Evolutionary conservation across 441 rosid genomes (phyloP).

Genomic region (Sinapis alba): DNA sequence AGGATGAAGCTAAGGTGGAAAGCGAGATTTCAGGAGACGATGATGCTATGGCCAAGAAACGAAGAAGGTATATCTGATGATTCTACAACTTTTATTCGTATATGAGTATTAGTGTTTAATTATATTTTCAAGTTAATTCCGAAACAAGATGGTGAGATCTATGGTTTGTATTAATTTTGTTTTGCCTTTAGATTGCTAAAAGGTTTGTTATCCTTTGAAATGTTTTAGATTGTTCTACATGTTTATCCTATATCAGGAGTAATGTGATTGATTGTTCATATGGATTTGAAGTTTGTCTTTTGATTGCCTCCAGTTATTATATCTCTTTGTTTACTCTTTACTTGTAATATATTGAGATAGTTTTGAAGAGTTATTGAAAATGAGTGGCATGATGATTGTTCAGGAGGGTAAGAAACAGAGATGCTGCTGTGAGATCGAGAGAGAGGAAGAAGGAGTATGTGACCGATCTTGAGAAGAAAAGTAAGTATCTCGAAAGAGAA

Average conservation of each 20-base stretch:
- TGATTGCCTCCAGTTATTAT: not conserved
- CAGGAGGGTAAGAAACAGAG: conserved; percentile 89
- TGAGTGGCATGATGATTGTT: conserved; percentile 21
- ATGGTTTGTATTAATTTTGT: not conserved
- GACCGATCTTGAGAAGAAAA: conserved; percentile 78
- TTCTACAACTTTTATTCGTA: not conserved
- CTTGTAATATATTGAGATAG: not conserved
- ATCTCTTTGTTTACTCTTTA: no score
- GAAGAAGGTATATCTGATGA: conserved; percentile 60
- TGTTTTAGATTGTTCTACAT: not conserved
- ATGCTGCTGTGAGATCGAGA: conserved; percentile 84
- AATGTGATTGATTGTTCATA: not conserved
- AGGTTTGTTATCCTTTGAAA: not conserved
- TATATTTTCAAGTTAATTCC: not conserved
- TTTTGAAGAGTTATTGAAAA: not conserved
- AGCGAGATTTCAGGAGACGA: conserved; percentile 35
- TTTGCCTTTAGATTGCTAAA: conserved; percentile 4
- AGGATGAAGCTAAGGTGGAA: conserved; percentile 16
- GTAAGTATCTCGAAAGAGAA: conserved; percentile 79
- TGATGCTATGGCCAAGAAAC: conserved; percentile 62
- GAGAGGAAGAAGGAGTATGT: conserved; percentile 86
- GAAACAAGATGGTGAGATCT: not conserved
- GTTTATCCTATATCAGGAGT: not conserved
- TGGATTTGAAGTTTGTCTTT: not conserved
- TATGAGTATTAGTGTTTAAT: not conserved